Percentiles rank a stretch among this genome's conserved stretches.
Evolutionary conservation across 306 rosid genomes (phyloP).

Genomic region (Prunus padus): DNA sequence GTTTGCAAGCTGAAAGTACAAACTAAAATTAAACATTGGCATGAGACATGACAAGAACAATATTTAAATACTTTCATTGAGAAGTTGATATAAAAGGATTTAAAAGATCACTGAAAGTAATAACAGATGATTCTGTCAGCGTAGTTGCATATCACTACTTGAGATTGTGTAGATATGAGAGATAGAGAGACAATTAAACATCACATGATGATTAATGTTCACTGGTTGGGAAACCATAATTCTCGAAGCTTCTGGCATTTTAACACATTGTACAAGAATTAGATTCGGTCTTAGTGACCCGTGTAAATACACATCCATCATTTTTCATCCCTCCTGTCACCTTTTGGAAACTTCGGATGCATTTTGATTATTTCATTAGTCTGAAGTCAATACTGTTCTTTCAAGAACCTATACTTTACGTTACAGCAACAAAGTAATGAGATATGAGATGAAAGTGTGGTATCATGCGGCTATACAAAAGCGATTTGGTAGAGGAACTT

Average conservation of each 20-base stretch:
- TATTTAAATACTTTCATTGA: background rate
- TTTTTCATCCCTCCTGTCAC: no score
- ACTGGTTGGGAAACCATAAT: background rate
- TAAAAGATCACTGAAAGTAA: background rate
- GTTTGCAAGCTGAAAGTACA: conserved; percentile 70
- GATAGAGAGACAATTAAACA: background rate
- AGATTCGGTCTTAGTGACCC: no score
- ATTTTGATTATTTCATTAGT: no score
- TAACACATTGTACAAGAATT: background rate
- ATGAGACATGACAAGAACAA: conserved; percentile 10
- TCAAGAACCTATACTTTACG: no score
- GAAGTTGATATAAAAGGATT: background rate
- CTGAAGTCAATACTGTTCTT: no score
- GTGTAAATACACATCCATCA: no score
- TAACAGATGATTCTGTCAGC: background rate
- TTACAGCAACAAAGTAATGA: no score
- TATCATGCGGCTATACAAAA: no score
- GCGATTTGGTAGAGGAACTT: no score
- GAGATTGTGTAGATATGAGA: conserved; percentile 5
- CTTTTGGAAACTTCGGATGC: no score
- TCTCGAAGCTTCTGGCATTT: background rate
- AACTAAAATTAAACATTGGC: conserved; percentile 11
- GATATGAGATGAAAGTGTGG: no score
- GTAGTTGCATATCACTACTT: background rate
- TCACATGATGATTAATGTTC: background rate